Evolutionary conservation across 1,284 basidiomycete genomes (phyloP).

Genomic region (Coniferiporia sulphurascens): DNA sequence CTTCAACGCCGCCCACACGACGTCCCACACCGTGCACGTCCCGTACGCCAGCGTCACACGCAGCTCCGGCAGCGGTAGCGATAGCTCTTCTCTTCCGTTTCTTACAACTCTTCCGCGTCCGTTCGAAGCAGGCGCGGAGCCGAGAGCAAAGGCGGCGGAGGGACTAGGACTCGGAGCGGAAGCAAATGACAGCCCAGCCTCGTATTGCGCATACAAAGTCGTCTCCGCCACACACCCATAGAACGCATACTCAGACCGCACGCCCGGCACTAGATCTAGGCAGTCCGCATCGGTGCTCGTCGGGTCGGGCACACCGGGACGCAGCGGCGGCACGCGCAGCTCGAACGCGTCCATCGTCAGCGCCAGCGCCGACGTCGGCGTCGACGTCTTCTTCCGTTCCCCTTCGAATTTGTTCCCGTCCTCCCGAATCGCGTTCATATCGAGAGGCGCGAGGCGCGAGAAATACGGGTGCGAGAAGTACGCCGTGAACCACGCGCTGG

Average conservation of each 20-base stretch:
- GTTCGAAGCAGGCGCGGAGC: not conserved
- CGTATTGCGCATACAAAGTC: constrained; percentile 6
- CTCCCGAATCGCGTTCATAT: too few species aligned
- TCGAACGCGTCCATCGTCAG: too few species aligned
- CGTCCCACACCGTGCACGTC: constrained; percentile 17
- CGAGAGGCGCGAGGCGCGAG: too few species aligned
- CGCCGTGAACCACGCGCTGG: constrained; percentile 1
- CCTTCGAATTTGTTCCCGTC: too few species aligned
- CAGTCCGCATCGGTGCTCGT: too few species aligned
- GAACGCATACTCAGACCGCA: constrained; percentile 9
- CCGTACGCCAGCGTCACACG: constrained; percentile 1
- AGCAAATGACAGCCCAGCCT: not conserved
- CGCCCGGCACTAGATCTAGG: not conserved
- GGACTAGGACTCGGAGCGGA: too few species aligned
- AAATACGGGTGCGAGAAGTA: constrained; percentile 11
- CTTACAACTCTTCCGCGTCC: not conserved
- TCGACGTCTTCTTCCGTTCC: too few species aligned
- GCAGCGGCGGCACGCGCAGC: too few species aligned
- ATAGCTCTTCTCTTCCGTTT: not conserved
- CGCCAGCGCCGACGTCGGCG: too few species aligned
- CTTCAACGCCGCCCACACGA: constrained; percentile 20
- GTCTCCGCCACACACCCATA: not conserved
- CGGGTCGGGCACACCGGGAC: too few species aligned
- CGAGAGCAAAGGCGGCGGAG: too few species aligned
- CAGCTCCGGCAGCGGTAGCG: not conserved